Evolutionary conservation across 495 filamentous ascomycete genomes (phyloP), one percentile per base, ranked within the genome.

Genomic region (Daldinia bambusicola): DNA sequence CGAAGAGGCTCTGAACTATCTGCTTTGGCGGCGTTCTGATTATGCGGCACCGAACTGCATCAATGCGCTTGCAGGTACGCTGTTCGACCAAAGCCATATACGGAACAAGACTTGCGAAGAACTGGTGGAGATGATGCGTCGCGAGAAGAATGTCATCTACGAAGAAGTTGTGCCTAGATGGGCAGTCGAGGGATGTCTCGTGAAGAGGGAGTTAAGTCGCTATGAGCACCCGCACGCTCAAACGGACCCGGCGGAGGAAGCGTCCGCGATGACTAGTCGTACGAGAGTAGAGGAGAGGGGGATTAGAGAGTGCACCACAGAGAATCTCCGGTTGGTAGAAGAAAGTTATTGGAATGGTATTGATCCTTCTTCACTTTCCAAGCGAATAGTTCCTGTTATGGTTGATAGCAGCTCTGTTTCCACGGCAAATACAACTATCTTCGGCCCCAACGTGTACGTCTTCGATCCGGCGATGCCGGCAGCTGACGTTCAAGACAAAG

Each of bases 401-500:
- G 55, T 37, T 13, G 55, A 69, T n/a, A 51, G 55, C 2, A 64
- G 43, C 14, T 61, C 65, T 14, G 30, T 69, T 31, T 30, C 67
- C 2, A 20, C 38, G 18, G 74, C 66, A 52, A 76, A 76, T 18
- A 26, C 53, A 1, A 76, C 74, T 8, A 69, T 78, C 30, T 74
- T 78, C 31, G 76, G 76, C 5, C 64, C 74, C 9, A 73, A 76
- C 14, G 76, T 78, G 22, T 74, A 72, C 16, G 57, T 78, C 6
- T 78, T 78, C 58, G 67, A 78, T 16, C 61, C 71, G 8, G 60
- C 41, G 10, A 78, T 76, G 74, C 67, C 74, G 8, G 68, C 62
- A 30, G 55, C 61, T 22, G 66, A 56, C 12, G 72, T 78, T 16
- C 76, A 78, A 34, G 65, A 61, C 13, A 74, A 63, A 48, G 63